phyloP scores from a whole-genome alignment of 2,329 filamentous ascomycete species.

The Aspergillus unguis region DNA sequence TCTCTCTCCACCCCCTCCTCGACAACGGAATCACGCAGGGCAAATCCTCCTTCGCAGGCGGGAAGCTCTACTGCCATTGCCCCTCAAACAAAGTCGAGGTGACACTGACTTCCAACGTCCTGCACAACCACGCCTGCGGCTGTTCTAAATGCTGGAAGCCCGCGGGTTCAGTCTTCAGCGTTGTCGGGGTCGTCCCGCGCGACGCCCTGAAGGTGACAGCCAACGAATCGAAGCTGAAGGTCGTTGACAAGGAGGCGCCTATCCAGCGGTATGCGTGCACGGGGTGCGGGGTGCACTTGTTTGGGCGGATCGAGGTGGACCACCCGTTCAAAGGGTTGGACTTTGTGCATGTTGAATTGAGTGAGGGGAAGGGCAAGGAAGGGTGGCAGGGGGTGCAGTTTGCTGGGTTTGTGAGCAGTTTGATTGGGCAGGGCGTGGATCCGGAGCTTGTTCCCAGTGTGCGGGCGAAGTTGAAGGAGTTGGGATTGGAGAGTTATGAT shows the following conservation, averaged over 20 bases:
- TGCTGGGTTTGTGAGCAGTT: conserved; percentile 62
- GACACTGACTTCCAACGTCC: conserved; percentile 56
- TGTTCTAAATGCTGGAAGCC: conserved; percentile 74
- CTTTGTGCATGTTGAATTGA: conserved; percentile 65
- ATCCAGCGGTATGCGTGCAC: conserved; percentile 62
- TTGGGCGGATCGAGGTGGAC: conserved; percentile 61
- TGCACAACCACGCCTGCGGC: conserved; percentile 68
- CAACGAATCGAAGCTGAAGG: conserved; percentile 55
- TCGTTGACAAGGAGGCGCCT: conserved; percentile 55
- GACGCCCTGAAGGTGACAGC: conserved; percentile 56
- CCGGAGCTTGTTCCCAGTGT: conserved; percentile 56
- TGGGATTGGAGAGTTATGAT: conserved; percentile 63
- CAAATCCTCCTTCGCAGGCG: conserved; percentile 52
- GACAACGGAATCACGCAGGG: conserved; percentile 61
- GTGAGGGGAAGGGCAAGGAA: conserved; percentile 56
- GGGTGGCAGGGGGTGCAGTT: conserved; percentile 73
- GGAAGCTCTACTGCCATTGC: conserved; percentile 63
- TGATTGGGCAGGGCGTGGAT: conserved; percentile 65
- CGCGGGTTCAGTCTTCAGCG: conserved; percentile 58
- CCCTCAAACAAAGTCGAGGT: conserved; percentile 55
- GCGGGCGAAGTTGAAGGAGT: conserved; percentile 49
- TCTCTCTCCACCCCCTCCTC: conserved; percentile 59
- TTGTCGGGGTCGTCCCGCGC: conserved; percentile 60
- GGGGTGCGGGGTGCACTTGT: conserved; percentile 61
- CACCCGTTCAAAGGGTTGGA: conserved; percentile 68